Percentiles rank a stretch among this genome's conserved stretches.
Evolutionary conservation across 805 yeast species (phyloP).

Genomic region (Ogataea glucozyma): DNA sequence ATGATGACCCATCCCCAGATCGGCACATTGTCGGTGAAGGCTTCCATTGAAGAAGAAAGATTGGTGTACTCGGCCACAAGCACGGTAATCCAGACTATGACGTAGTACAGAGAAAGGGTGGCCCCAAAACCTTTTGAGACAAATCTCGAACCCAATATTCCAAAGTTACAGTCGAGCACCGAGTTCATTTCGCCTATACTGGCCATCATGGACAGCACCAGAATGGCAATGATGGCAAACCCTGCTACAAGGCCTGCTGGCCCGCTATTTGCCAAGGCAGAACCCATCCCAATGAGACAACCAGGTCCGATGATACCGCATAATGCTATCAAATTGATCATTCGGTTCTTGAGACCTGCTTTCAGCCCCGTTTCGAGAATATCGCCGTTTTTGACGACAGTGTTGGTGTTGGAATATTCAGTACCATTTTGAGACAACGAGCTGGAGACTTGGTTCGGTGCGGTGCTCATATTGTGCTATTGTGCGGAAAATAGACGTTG

Average conservation of each 20-base stretch:
- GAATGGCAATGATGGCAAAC: conserved; percentile 51
- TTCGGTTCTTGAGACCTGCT: conserved; percentile 50
- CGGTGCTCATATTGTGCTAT: not conserved
- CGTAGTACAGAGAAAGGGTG: conserved; percentile 53
- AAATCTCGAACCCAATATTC: conserved; percentile 50
- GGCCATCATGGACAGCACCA: conserved; percentile 56
- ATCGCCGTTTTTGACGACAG: not conserved
- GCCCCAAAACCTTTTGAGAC: conserved; percentile 60
- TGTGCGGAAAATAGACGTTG: not conserved
- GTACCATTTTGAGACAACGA: not conserved
- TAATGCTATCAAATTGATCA: conserved; percentile 50
- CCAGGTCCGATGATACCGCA: conserved; percentile 67
- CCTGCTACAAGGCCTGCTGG: conserved; percentile 54
- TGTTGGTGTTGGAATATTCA: not conserved
- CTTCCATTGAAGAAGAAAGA: conserved; percentile 48
- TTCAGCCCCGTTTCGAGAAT: conserved; percentile 3
- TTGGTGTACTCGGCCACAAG: conserved; percentile 57
- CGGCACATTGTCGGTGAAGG: conserved; percentile 54
- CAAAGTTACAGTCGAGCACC: conserved; percentile 53
- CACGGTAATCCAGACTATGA: conserved; percentile 57
- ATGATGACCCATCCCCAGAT: conserved; percentile 56
- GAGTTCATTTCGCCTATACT: conserved; percentile 53
- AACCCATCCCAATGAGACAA: conserved; percentile 47
- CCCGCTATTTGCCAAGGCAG: conserved; percentile 48
- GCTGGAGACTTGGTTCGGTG: not conserved